These are phyloP conservation scores for Trichosporon faecale DNA, from an alignment of 1,284 basidiomycete species.

Conservation along the genomic window DNA sequence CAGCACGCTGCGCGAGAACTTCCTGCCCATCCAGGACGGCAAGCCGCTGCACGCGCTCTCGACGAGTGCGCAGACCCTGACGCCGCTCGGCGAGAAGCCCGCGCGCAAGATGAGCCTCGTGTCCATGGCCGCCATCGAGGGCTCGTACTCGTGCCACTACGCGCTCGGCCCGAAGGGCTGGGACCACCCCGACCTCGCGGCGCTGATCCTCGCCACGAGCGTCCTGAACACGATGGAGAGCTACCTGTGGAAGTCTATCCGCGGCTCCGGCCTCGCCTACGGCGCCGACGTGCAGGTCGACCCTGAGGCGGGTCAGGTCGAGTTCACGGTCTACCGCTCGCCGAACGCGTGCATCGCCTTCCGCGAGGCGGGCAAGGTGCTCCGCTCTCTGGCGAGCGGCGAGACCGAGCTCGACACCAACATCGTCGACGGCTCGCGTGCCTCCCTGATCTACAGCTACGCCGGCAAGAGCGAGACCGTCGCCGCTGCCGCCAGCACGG, in stretches of 20 bases:
- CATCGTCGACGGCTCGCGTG: slow-evolving; percentile 86
- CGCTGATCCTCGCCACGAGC: slow-evolving; percentile 77
- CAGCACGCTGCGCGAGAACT: slow-evolving; percentile 66
- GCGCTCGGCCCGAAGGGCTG: slow-evolving; percentile 74
- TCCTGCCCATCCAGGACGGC: slow-evolving; percentile 59
- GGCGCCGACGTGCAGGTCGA: slow-evolving; percentile 78
- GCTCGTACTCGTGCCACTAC: slow-evolving; percentile 78
- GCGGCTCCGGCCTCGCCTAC: slow-evolving; percentile 90
- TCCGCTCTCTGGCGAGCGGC: slow-evolving; percentile 70
- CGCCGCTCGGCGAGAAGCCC: slow-evolving; percentile 69
- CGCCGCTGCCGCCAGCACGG: slow-evolving; percentile 71
- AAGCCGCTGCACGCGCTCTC: slow-evolving; percentile 66
- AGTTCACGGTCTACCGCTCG: slow-evolving; percentile 78
- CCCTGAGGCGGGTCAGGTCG: slow-evolving; percentile 75
- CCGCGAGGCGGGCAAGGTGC: slow-evolving; percentile 71
- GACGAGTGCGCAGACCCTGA: slow-evolving; percentile 68
- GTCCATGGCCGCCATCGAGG: slow-evolving; percentile 89
- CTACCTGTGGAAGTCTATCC: slow-evolving; percentile 88
- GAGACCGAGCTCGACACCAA: slow-evolving; percentile 79
- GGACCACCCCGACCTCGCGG: slow-evolving; percentile 77
- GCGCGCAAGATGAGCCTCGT: slow-evolving; percentile 75
- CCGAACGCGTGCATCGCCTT: slow-evolving; percentile 84
- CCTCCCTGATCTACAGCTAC: slow-evolving; percentile 79
- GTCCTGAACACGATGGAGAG: slow-evolving; percentile 92
- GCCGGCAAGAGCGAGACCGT: slow-evolving; percentile 79